These are phyloP conservation scores for Cenchrus fungigraminus DNA, from an alignment of 176 grass and related monocot species.

Conservation along the genomic window DNA sequence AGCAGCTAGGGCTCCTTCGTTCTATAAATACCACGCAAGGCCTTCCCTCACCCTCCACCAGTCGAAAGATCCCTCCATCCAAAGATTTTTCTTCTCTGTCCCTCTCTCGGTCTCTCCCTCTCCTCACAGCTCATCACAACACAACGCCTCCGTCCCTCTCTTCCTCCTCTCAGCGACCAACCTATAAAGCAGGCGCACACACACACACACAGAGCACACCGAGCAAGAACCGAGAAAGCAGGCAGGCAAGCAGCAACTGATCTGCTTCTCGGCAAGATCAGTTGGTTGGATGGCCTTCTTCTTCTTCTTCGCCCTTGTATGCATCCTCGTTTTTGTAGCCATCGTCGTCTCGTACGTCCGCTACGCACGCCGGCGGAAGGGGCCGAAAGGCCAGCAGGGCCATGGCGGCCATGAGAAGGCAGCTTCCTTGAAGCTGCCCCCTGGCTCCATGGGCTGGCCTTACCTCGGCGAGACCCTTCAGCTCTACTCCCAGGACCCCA, in stretches of 20 bases:
- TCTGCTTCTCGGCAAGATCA: slow-evolving; percentile 31
- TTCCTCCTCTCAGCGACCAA: neutral
- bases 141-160: neutral
- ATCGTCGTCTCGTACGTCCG: slow-evolving; percentile 17
- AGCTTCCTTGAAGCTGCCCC: slow-evolving; percentile 55
- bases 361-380: slow-evolving; percentile 5
- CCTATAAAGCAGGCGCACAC: neutral
- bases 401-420: slow-evolving; percentile 12
- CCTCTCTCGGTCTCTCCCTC: slow-evolving; percentile 12
- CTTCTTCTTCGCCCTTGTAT: slow-evolving; percentile 25
- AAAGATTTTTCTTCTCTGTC: slow-evolving; percentile 45
- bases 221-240: neutral
- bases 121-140: neutral
- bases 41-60: slow-evolving; percentile 34
- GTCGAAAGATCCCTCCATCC: slow-evolving; percentile 39
- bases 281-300: slow-evolving; percentile 53
- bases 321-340: slow-evolving; percentile 41
- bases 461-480: slow-evolving; percentile 94
- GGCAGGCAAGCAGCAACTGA: slow-evolving; percentile 8
- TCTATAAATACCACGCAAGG: slow-evolving; percentile 66
- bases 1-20: neutral
- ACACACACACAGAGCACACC: neutral
- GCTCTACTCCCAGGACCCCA: slow-evolving; percentile 93
- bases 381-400: slow-evolving; percentile 26
- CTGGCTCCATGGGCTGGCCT: slow-evolving; percentile 92